phyloP scores from a whole-genome alignment of 2,329 filamentous ascomycete species.

The Pyrenophora teres region DNA sequence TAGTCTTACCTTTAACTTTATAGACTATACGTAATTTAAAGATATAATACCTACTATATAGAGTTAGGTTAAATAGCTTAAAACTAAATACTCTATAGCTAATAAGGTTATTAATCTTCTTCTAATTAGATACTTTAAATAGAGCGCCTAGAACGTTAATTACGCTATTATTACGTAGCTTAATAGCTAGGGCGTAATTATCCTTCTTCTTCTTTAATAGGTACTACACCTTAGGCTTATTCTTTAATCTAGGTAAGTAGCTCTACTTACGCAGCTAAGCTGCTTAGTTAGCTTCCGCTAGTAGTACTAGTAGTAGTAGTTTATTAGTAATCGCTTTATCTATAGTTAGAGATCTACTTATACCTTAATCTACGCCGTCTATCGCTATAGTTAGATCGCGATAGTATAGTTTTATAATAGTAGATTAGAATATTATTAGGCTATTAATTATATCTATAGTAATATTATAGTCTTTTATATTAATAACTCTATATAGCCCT shows the following conservation, averaged over 20 bases:
- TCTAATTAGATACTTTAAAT: neutral
- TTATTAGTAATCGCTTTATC: neutral
- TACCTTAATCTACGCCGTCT: neutral
- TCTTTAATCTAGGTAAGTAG: neutral
- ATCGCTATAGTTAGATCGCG: neutral
- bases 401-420: neutral
- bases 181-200: neutral
- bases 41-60: neutral
- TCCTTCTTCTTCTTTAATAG: neutral
- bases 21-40: neutral
- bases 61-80: neutral
- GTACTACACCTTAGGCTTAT: neutral
- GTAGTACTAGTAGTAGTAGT: neutral
- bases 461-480: neutral
- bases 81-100: neutral
- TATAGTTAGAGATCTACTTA: neutral
- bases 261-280: neutral
- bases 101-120: neutral
- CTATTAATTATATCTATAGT: neutral
- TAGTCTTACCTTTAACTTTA: neutral
- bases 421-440: neutral
- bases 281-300: neutral
- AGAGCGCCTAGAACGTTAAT: neutral
- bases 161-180: neutral
- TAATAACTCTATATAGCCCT: neutral